A percentile compares a stretch with the other conserved stretches of the same genome.
Conservation (phyloP, 345 rosid genomes). For the Murraya paniculata region DNA sequence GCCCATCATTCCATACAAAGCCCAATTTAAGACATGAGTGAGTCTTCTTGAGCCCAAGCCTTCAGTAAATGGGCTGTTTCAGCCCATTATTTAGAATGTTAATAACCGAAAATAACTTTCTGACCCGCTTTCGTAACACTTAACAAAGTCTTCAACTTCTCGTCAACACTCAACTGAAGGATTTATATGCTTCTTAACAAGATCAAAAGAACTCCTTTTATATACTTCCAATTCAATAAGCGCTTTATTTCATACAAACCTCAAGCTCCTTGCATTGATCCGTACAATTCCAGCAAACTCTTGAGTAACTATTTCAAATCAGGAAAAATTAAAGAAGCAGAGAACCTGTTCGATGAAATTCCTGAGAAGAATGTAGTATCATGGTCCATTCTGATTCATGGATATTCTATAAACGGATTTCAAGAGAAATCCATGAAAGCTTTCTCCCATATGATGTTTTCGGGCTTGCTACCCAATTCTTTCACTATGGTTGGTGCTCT, state of each 20-base stretch:
- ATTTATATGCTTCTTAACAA: constrained; percentile 10
- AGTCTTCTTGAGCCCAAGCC: background rate
- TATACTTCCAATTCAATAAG: background rate
- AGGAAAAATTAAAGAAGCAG: constrained; percentile 29
- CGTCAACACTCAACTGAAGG: too few relatives aligned
- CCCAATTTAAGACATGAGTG: background rate
- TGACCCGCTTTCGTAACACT: background rate
- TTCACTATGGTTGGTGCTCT: constrained; percentile 45
- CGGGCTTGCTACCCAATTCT: constrained; percentile 38
- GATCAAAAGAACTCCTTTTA: constrained; percentile 5
- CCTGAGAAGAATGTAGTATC: constrained; percentile 32
- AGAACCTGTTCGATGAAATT: constrained; percentile 36
- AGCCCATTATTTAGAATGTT: background rate
- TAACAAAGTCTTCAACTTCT: too few relatives aligned
- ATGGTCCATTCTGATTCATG: constrained; percentile 46
- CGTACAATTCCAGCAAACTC: constrained; percentile 16
- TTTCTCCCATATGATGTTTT: constrained; percentile 34
- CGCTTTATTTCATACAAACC: constrained; percentile 5
- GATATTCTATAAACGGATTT: constrained; percentile 37
- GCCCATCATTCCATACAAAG: background rate
- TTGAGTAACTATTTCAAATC: constrained; percentile 23
- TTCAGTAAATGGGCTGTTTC: background rate
- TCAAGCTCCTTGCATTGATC: background rate
- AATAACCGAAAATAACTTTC: background rate
- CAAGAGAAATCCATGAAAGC: constrained; percentile 19